Evolutionary conservation across 352 stramenopile species (phyloP), one percentile per base, ranked within the genome.

Genomic region (Thraustochytrium striatum): DNA sequence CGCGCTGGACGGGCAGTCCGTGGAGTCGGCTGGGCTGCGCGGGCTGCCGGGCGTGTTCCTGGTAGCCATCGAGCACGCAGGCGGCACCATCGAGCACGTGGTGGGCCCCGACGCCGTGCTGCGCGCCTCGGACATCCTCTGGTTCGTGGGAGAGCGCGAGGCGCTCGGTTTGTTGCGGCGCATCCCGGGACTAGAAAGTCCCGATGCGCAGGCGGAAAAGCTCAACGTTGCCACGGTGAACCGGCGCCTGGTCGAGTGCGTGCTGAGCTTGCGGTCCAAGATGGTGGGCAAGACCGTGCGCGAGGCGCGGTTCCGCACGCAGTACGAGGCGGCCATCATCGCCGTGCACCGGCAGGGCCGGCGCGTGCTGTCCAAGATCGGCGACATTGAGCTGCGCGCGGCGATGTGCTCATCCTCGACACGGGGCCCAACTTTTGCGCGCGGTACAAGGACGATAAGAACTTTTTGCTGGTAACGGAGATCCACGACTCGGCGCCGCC

Each of bases 341-440:
- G 72, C 72, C 39, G 72, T 81, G 30, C 72, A 81, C 38, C 72
- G 72, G 3, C 59, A 81, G 21, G 72, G 72, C n/a, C 58, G 53
- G n/a, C 58, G 72, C 25, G 59, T 81, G 44, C 44, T 79, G 33
- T 58, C 39, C 41, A 81, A 78, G 68, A 81, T 81, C n/a, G 72
- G 72, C 25, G 72, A 79, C 7, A 81, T 81, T 25, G 72, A 81
- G 35, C 72, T 81, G 25, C 32, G 36, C 21, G 32, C 72, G 72
- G 72, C 21, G 72, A 81, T 3, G 72, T 81, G 58, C 68, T 81
- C 0, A 79, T 72, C 32, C 68, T 80, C 25, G 70, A 80, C 13
- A 80, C 70, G 47, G 70, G 70, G 69, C 70, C 70, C 11, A 80
- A 72, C 47, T 80, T 80, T 81, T 57, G 79, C n/a, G 5, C n/a